A percentile compares a stretch with the other conserved stretches of the same genome.
Evolutionary conservation across 2,329 filamentous ascomycete genomes (phyloP).

Genomic region (Daldinia eschscholtzii): DNA sequence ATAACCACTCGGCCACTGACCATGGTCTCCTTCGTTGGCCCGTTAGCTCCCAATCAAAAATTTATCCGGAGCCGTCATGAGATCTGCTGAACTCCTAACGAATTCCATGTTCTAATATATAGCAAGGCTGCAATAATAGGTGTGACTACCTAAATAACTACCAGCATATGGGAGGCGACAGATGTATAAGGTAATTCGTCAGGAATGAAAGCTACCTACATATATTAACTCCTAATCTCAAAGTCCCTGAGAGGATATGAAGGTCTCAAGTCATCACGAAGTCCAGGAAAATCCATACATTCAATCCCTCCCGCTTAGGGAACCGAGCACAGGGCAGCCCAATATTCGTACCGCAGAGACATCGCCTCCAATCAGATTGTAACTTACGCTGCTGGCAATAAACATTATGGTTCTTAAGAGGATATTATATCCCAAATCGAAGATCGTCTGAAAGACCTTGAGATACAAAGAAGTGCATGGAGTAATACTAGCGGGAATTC

Average conservation of each 20-base stretch:
- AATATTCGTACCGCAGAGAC: no score
- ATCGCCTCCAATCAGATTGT: no score
- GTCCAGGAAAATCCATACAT: no score
- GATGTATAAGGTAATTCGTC: neutral
- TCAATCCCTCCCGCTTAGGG: no score
- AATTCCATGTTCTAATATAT: neutral
- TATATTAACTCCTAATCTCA: no score
- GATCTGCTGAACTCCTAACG: no score
- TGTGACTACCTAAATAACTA: neutral
- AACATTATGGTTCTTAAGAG: neutral
- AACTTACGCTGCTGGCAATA: neutral
- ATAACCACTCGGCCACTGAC: neutral
- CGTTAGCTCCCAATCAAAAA: no score
- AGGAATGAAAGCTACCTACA: neutral
- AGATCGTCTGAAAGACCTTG: neutral
- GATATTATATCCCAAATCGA: neutral
- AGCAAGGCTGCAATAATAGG: neutral
- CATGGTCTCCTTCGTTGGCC: neutral
- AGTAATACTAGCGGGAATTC: no score
- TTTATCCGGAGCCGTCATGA: neutral
- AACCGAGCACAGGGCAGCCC: no score
- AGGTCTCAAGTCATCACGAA: no score
- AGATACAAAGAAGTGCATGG: neutral
- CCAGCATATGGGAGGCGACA: neutral
- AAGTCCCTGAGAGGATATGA: no score